Evolutionary conservation across 306 rosid species (phyloP), one percentile per base, ranked within the genome.

Genomic region (Amphicarpaea edgeworthii): DNA sequence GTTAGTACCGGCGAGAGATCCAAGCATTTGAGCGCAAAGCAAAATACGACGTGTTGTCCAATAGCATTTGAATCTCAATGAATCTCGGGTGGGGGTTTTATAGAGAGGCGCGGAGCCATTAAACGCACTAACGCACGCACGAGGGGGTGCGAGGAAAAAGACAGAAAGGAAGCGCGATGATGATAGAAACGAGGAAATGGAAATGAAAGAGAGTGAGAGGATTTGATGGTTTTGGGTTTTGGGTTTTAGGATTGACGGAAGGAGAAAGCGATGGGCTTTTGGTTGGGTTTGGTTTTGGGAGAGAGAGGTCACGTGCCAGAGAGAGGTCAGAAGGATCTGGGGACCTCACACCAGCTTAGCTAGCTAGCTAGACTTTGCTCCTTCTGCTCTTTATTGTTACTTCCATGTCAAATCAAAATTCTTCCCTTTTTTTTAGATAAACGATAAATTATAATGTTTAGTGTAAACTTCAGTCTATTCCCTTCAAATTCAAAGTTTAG

Each of bases 331-430:
- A 58, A 42, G 42, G 50, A 79, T 81, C 85, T 61, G 76, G 83
- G 82, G 83, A 83, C 90, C 86, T 84, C 89, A 7, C 12, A 30
- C 37, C 37, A n/a, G 1, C 7, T 46, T 9, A 78, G 85, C 96
- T 92, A 91, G 77, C 74, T 79, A 38, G 90, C 92, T 87, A 8
- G 70, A 82, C 90, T 81, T 83, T 68, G 81, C 88, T 81, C 90
- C 4, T 60, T 30, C 4, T 30, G 3, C 4, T 30, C 4, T 30
- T 30, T 30, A 30, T 43, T 2, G 80, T 82, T 34, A 24, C 28
- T 24, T 76, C 89, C 90, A 92, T 90, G 89, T 88, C 85, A 88
- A 79, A 55, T 69, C 34, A 51, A 58, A 60, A 24, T 73, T 67
- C 68, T 77, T 68, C 79, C 58, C n/a, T n/a, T n/a, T n/a, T n/a